These are phyloP conservation scores for Xeromyces bisporus DNA, from an alignment of 495 filamentous ascomycete genomes.

Conservation along the genomic window DNA sequence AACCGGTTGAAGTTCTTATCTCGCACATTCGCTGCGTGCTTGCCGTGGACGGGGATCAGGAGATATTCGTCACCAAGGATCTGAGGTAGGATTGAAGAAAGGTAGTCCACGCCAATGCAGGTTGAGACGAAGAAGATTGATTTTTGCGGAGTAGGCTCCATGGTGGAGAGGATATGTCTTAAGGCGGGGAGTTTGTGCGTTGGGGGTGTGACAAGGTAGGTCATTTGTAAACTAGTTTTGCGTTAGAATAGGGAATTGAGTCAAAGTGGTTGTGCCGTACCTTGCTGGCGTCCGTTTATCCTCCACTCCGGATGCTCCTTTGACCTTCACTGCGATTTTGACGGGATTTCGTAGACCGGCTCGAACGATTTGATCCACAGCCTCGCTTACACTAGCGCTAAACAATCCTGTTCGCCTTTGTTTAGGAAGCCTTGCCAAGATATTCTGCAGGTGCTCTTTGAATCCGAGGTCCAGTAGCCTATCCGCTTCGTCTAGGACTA, in stretches of 20 bases:
- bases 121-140: constrained; percentile 91
- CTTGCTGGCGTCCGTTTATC: constrained; percentile 78
- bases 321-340: constrained; percentile 82
- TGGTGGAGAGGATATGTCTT: constrained; percentile 45
- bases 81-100: constrained; percentile 58
- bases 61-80: constrained; percentile 38
- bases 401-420: constrained; percentile 88
- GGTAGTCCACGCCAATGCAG: constrained; percentile 90
- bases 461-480: constrained; percentile 89
- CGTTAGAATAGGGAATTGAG: not conserved
- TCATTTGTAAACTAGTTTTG: constrained; percentile 44
- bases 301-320: constrained; percentile 50
- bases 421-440: constrained; percentile 72
- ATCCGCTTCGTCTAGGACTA: constrained; percentile 91
- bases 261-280: constrained; percentile 15
- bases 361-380: constrained; percentile 77
- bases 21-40: constrained; percentile 62
- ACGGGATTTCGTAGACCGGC: constrained; percentile 88
- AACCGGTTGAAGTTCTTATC: constrained; percentile 71
- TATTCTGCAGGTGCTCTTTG: constrained; percentile 73
- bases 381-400: constrained; percentile 82
- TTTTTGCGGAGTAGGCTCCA: constrained; percentile 57
- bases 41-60: constrained; percentile 74
- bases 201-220: constrained; percentile 58
- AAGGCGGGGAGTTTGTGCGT: constrained; percentile 62